These are phyloP conservation scores for Scedosporium dehoogii DNA, from an alignment of 2,329 filamentous ascomycete species.

Conservation along the genomic window DNA sequence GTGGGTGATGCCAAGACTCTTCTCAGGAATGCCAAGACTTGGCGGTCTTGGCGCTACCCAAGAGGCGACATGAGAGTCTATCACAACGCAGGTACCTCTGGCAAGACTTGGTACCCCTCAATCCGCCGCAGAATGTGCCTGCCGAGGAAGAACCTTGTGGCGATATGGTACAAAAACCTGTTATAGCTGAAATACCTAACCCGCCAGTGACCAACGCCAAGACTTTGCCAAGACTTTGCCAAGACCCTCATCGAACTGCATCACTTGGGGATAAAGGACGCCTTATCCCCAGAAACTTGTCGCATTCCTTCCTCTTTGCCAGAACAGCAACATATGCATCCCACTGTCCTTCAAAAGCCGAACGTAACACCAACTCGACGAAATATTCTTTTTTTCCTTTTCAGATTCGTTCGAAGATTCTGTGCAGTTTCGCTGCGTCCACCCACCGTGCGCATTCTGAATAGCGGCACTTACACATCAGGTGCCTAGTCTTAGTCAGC, in stretches of 20 bases:
- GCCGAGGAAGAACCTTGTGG: not conserved
- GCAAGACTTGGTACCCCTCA: not conserved
- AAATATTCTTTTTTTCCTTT: not conserved
- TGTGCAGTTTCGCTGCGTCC: not conserved
- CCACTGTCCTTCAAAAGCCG: not conserved
- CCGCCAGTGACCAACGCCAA: not conserved
- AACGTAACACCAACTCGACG: not conserved
- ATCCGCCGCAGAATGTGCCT: not conserved
- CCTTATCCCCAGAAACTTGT: conserved; percentile 3
- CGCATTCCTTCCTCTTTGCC: not conserved
- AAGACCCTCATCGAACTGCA: not conserved
- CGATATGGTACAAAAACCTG: not conserved
- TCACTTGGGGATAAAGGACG: conserved; percentile 6
- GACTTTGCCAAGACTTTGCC: conserved; percentile 6
- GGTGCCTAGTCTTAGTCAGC: not conserved
- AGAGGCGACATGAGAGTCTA: not conserved
- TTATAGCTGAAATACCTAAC: not conserved
- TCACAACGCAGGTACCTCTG: not conserved
- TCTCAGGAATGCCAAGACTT: conserved; percentile 5
- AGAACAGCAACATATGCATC: not conserved
- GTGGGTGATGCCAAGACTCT: conserved; percentile 4
- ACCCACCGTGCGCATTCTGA: not conserved
- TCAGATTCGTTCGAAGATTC: not conserved
- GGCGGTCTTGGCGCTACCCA: conserved; percentile 3
- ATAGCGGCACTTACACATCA: not conserved